Evolutionary conservation across 345 rosid species (phyloP), one percentile per base, ranked within the genome.

Genomic region (Boechera divaricarpa): DNA sequence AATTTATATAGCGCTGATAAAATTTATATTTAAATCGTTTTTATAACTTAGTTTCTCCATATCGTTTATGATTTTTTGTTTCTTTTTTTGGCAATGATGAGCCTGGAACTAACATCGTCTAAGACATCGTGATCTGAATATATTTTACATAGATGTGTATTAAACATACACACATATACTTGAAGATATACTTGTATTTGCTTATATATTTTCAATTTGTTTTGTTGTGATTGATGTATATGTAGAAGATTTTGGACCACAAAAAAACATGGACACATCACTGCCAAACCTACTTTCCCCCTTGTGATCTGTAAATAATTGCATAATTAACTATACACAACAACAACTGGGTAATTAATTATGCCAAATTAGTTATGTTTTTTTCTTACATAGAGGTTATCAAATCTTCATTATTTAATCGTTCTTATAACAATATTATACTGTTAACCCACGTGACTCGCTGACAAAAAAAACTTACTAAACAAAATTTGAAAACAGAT

Each of bases 371-470:
- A 33, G 71, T 54, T 69, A 29, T 57, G 26, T 57, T 47, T 48
- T 55, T 62, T 48, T 63, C 72, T 45, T 58, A 51, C 69, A 78
- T 72, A 21, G 80, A 77, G 61, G 65, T 71, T 47, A 77, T 15
- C 56, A 65, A 57, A 28, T 47, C 36, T 12, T 63, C 28, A 56
- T 48, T 64, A 29, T 52, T 64, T 71, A 77, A 77, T 56, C 44
- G 31, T 45, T 55, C 15, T 33, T 38, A 57, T 35, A 47, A 75
- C 60, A 21, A 5, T 65, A 65, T 31, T 49, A 39, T 5, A 49
- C 73, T 51, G 69, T n/a, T 59, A 72, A 52, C 48, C 69, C 81
- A 78, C 51, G 73, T 78, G 81, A 77, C 63, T 58, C 45, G 62
- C 41, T 72, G 77, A 72, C 73, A 72, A 64, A 29, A 72, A 33